phyloP scores from a whole-genome alignment of 352 stramenopile genomes.

The Globisporangium barbulae region DNA sequence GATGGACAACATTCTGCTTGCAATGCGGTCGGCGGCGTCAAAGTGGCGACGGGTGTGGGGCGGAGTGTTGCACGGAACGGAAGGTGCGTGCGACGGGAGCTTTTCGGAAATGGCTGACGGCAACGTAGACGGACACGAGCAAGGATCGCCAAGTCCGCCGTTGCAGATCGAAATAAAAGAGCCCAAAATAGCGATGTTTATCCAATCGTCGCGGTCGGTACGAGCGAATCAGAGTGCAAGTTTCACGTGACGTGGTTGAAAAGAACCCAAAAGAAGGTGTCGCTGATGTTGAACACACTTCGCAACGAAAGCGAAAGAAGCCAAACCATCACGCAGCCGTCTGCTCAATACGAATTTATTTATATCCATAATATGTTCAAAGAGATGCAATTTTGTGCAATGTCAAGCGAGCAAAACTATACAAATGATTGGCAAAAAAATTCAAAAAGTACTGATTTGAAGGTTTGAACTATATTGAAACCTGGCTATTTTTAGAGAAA shows the following conservation, averaged over 20 bases:
- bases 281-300: neutral
- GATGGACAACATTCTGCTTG: conserved; percentile 62
- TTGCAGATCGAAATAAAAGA: neutral
- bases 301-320: conserved; percentile 1
- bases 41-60: neutral
- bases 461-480: too few relatives aligned
- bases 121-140: neutral
- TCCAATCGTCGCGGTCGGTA: neutral
- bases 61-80: neutral
- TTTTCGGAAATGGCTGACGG: conserved; percentile 11
- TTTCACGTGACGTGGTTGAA: neutral
- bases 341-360: neutral
- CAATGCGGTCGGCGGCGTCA: neutral
- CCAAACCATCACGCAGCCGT: neutral
- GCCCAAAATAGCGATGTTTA: neutral
- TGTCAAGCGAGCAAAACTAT: too few relatives aligned
- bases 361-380: too few relatives aligned
- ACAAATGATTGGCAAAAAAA: too few relatives aligned
- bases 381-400: too few relatives aligned
- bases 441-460: too few relatives aligned
- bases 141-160: neutral
- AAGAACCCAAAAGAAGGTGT: neutral
- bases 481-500: too few relatives aligned
- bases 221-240: neutral
- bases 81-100: neutral